Evolutionary conservation across 164 flowering plant genomes (phyloP).

Genomic region (Tinospora cordifolia): DNA sequence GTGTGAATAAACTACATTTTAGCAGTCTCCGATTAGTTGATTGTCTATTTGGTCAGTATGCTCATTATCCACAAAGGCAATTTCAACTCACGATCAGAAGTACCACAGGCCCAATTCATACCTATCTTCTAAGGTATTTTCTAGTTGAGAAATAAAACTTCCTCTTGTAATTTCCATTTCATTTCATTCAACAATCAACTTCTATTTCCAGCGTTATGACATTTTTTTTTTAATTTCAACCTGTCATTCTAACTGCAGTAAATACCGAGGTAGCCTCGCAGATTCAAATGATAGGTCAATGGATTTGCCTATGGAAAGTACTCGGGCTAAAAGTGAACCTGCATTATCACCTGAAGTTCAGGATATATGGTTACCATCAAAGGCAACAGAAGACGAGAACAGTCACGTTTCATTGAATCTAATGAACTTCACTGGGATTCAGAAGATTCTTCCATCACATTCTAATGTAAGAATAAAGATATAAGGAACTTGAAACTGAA

Average conservation of each 20-base stretch:
- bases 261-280: conserved; percentile 20
- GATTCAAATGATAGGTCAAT: conserved; percentile 16
- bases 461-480: conserved; percentile 33
- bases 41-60: conserved; percentile 33
- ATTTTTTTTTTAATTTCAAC: neutral
- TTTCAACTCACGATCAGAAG: conserved; percentile 57
- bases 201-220: neutral
- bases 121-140: conserved; percentile 55
- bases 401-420: conserved; percentile 11
- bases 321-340: conserved; percentile 11
- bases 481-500: neutral
- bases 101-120: conserved; percentile 52
- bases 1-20: neutral
- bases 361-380: conserved; percentile 5
- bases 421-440: conserved; percentile 24
- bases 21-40: conserved; percentile 11
- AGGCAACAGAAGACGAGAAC: conserved; percentile 15
- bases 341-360: conserved; percentile 10
- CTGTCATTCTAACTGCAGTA: conserved; percentile 25
- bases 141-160: neutral
- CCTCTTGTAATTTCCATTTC: neutral
- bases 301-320: conserved; percentile 17
- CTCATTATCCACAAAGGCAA: conserved; percentile 32
- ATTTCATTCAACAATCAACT: neutral
- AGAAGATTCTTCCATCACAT: conserved; percentile 42